A percentile compares a stretch with the other conserved stretches of the same genome.
These are phyloP conservation scores for Pythium oligandrum DNA, from an alignment of 352 stramenopile genomes.

Conservation along the genomic window DNA sequence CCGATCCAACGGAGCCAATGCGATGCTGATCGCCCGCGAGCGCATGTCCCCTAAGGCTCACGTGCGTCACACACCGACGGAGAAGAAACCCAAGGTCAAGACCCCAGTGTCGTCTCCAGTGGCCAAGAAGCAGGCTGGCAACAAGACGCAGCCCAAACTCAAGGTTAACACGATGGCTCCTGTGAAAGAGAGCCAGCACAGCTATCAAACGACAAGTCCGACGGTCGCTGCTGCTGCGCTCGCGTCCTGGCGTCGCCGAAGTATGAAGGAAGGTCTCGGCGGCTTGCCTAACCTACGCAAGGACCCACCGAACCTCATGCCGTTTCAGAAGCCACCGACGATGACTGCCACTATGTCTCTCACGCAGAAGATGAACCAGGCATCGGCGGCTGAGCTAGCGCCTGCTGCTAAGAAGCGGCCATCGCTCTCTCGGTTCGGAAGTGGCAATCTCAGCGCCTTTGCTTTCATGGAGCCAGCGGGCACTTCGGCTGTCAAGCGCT, in stretches of 20 bases:
- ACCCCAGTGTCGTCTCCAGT: not conserved
- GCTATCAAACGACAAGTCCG: slow-evolving; percentile 11
- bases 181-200: not conserved
- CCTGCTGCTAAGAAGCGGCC: too few species aligned
- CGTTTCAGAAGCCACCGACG: slow-evolving; percentile 22
- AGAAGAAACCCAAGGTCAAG: slow-evolving; percentile 10
- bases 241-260: slow-evolving; percentile 18
- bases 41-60: slow-evolving; percentile 21
- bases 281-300: not conserved
- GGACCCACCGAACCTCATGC: slow-evolving; percentile 26
- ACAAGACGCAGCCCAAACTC: slow-evolving; percentile 1
- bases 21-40: slow-evolving; percentile 31
- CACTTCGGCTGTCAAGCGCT: too few species aligned
- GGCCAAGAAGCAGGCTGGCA: too few species aligned
- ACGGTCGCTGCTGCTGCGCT: slow-evolving; percentile 19
- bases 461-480: too few species aligned
- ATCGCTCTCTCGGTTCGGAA: too few species aligned
- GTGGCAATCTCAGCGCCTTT: too few species aligned
- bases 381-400: too few species aligned
- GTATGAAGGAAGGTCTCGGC: slow-evolving; percentile 15
- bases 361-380: too few species aligned
- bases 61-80: slow-evolving; percentile 10
- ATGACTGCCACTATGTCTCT: not conserved
- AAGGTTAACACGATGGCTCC: slow-evolving; percentile 1
- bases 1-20: slow-evolving; percentile 37